Conservation (phyloP, 805 yeast species). For the Starmerella vitae region DNA sequence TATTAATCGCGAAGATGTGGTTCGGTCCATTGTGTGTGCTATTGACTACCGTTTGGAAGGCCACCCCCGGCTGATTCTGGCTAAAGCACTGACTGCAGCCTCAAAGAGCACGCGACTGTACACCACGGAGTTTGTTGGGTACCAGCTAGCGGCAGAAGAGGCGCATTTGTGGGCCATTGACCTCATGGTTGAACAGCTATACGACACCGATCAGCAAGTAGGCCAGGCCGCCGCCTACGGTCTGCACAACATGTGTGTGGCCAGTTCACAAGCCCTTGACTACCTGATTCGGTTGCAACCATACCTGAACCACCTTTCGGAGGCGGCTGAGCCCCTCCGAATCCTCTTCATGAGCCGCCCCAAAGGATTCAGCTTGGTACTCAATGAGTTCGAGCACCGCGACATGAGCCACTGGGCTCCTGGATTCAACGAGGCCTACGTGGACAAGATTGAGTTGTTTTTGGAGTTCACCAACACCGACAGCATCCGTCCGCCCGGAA, state of each 20-base stretch:
- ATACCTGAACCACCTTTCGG: constrained; percentile 39
- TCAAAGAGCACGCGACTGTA: constrained; percentile 38
- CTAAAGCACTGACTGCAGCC: constrained; percentile 48
- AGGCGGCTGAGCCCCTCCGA: constrained; percentile 43
- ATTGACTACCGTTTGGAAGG: constrained; percentile 48
- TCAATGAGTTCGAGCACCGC: constrained; percentile 36
- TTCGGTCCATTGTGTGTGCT: constrained; percentile 37
- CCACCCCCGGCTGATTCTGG: constrained; percentile 54
- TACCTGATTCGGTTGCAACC: constrained; percentile 45
- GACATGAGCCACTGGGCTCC: constrained; percentile 61
- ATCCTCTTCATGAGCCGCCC: constrained; percentile 52
- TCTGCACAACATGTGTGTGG: constrained; percentile 40
- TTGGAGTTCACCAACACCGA: constrained; percentile 13
- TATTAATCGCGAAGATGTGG: constrained; percentile 21
- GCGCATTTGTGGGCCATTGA: constrained; percentile 36
- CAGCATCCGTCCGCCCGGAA: background rate
- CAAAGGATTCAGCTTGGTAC: constrained; percentile 54
- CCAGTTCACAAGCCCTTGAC: constrained; percentile 33
- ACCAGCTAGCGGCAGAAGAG: constrained; percentile 7
- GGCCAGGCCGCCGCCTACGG: constrained; percentile 43
- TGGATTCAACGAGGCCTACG: constrained; percentile 26
- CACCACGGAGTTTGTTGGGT: constrained; percentile 41
- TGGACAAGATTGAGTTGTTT: constrained; percentile 26
- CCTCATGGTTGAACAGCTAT: constrained; percentile 50
- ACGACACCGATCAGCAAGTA: constrained; percentile 48